Conservation (phyloP, 768 basidiomycete species). For the Lactarius sanguifluus region DNA sequence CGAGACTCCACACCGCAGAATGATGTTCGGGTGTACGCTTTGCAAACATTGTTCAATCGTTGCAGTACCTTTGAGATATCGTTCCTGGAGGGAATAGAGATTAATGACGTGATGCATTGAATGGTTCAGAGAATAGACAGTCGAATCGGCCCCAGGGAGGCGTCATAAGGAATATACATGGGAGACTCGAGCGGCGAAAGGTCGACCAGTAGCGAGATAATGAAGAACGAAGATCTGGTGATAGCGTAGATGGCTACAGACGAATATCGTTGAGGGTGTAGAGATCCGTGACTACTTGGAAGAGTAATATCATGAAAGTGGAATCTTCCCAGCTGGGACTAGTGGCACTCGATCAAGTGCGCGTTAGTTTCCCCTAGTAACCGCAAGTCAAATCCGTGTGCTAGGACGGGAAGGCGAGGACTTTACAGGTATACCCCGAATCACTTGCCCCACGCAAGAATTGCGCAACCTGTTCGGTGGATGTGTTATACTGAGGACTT, state of each 20-base stretch:
- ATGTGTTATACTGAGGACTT: no score
- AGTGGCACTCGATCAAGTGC: no score
- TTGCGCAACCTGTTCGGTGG: no score
- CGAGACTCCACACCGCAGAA: slow-evolving; percentile 9
- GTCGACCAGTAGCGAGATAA: slow-evolving; percentile 11
- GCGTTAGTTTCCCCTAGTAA: no score
- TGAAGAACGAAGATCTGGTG: slow-evolving; percentile 4
- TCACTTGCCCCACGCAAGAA: no score
- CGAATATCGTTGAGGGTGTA: slow-evolving; percentile 17
- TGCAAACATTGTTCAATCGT: slow-evolving; percentile 7
- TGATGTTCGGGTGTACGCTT: neutral
- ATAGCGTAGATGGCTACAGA: neutral
- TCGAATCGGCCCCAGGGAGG: neutral
- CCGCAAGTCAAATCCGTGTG: no score
- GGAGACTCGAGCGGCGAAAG: slow-evolving; percentile 22
- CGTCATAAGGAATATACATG: slow-evolving; percentile 5
- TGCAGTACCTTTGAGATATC: slow-evolving; percentile 5
- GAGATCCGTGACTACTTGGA: slow-evolving; percentile 52
- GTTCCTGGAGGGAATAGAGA: slow-evolving; percentile 1
- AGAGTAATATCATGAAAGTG: no score
- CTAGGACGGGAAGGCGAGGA: no score
- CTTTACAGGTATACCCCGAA: no score
- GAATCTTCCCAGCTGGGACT: no score
- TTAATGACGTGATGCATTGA: neutral
- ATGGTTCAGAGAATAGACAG: neutral